A percentile compares a stretch with the other conserved stretches of the same genome.
Conservation (phyloP, 441 rosid species). For the Syzygium malaccense region DNA sequence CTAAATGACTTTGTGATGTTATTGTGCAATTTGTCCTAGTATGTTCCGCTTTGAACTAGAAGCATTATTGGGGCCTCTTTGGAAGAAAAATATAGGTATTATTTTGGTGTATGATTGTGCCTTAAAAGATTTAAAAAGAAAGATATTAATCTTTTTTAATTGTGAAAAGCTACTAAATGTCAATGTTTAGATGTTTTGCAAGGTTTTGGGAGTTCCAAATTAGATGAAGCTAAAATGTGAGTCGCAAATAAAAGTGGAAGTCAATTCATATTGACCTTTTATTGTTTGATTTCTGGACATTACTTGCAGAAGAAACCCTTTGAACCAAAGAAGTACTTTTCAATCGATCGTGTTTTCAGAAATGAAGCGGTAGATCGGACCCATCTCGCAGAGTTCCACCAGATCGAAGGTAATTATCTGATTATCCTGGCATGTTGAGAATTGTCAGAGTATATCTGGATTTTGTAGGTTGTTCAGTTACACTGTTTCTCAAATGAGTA, state of each 20-base stretch:
- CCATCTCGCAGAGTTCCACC: conserved; percentile 97
- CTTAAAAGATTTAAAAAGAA: not conserved
- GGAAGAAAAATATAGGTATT: not conserved
- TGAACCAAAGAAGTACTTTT: conserved; percentile 78
- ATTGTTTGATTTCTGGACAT: not conserved
- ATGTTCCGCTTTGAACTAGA: not conserved
- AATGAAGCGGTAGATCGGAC: conserved; percentile 95
- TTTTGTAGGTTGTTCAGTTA: not conserved
- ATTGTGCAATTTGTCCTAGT: not conserved
- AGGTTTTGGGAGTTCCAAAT: not conserved
- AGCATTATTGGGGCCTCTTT: not conserved
- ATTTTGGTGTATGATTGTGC: not conserved
- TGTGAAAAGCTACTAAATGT: not conserved
- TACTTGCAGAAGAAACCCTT: conserved; percentile 42
- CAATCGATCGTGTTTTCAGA: conserved; percentile 97
- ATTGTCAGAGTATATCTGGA: not conserved
- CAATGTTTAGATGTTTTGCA: not conserved
- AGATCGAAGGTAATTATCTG: conserved; percentile 67
- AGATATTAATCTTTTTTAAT: not conserved
- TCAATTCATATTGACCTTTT: not conserved
- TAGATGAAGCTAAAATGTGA: not conserved
- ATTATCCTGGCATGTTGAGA: not conserved
- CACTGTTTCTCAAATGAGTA: not conserved
- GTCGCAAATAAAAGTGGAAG: not conserved
- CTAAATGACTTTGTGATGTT: not conserved